Conservation (phyloP, 2,329 filamentous ascomycete genomes). For the Hypoxylon sp. region DNA sequence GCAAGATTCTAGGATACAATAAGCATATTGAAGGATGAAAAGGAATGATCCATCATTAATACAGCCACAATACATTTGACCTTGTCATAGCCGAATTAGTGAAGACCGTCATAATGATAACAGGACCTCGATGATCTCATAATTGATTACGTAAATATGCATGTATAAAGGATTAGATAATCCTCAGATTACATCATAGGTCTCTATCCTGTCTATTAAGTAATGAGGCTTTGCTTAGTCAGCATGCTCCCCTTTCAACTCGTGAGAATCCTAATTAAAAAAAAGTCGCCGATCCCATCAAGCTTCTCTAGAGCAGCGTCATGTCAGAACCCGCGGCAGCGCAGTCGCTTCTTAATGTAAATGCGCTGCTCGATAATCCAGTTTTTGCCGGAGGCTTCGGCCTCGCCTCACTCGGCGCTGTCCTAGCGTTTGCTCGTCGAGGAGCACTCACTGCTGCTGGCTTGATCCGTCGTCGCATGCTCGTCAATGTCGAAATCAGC, state of each 20-base stretch:
- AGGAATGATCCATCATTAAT: neutral
- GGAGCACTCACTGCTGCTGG: slow-evolving; percentile 80
- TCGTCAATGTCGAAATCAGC: slow-evolving; percentile 96
- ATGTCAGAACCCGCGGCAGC: slow-evolving; percentile 52
- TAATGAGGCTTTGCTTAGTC: slow-evolving; percentile 20
- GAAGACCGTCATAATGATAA: slow-evolving; percentile 35
- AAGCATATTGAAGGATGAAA: neutral
- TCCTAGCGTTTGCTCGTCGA: slow-evolving; percentile 83
- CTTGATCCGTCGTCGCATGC: slow-evolving; percentile 84
- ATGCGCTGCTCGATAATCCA: slow-evolving; percentile 74
- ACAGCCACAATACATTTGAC: neutral
- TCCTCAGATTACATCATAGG: neutral
- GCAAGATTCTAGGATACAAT: neutral
- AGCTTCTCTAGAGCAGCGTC: slow-evolving; percentile 36
- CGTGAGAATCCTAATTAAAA: slow-evolving; percentile 10
- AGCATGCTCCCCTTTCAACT: slow-evolving; percentile 3
- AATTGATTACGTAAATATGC: slow-evolving; percentile 5
- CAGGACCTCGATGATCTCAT: slow-evolving; percentile 34
- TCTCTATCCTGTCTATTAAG: neutral
- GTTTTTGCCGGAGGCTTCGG: slow-evolving; percentile 84
- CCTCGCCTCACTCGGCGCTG: slow-evolving; percentile 88
- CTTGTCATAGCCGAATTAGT: slow-evolving; percentile 4
- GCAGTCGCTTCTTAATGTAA: slow-evolving; percentile 62
- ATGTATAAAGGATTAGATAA: slow-evolving; percentile 16
- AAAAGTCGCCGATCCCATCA: slow-evolving; percentile 11